Percentiles rank a stretch among this genome's conserved stretches.
These are phyloP conservation scores for Tricholoma bakamatsutake DNA, from an alignment of 768 basidiomycete genomes.

Conservation along the genomic window DNA sequence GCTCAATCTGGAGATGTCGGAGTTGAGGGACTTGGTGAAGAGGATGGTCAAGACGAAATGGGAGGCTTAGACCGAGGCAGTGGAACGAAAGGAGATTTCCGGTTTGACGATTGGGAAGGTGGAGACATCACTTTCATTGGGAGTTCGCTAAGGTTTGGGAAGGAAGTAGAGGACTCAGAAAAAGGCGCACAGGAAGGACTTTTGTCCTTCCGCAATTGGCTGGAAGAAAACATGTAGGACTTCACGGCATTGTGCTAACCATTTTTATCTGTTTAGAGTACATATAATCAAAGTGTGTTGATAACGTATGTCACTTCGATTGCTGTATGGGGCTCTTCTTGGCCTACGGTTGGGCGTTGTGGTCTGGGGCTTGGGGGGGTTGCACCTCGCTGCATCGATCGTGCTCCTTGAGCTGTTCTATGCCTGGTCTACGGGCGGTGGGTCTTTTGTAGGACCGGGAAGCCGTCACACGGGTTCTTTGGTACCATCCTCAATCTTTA, in stretches of 20 bases:
- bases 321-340: no score
- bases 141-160: conserved; percentile 38
- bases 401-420: no score
- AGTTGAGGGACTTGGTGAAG: conserved; percentile 69
- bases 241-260: not conserved
- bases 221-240: not conserved
- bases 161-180: conserved; percentile 24
- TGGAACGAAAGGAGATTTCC: conserved; percentile 50
- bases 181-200: conserved; percentile 36
- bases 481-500: no score
- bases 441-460: no score
- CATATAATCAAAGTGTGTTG: not conserved
- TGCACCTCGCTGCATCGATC: no score
- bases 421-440: no score
- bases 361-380: no score
- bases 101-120: conserved; percentile 79
- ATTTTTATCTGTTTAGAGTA: not conserved
- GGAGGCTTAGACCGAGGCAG: conserved; percentile 71
- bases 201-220: conserved; percentile 39
- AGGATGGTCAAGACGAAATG: conserved; percentile 57
- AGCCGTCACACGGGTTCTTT: no score
- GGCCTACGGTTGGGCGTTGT: no score
- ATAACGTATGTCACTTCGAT: no score
- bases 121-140: conserved; percentile 69
- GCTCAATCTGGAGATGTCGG: conserved; percentile 62